A percentile compares a stretch with the other conserved stretches of the same genome.
Conservation (phyloP, 2,329 filamentous ascomycete genomes). For the Corynespora cassiicola region DNA sequence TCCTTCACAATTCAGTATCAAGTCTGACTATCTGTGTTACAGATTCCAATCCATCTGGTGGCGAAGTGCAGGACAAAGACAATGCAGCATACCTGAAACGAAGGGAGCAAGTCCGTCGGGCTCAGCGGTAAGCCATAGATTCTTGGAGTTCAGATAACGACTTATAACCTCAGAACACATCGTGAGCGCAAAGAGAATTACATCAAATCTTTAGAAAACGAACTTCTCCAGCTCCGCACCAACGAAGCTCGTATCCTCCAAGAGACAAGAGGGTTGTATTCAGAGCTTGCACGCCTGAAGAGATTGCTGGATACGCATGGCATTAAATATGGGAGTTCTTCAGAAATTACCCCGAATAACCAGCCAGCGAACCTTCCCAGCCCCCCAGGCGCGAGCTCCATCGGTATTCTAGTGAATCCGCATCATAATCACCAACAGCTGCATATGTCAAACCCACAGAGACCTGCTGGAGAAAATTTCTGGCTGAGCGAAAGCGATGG, state of each 20-base stretch:
- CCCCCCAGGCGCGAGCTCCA: neutral
- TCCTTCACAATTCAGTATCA: too few relatives aligned
- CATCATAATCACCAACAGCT: conserved; percentile 8
- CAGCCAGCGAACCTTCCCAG: conserved; percentile 5
- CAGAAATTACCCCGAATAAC: neutral
- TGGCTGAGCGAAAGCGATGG: too few relatives aligned
- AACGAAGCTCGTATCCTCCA: conserved; percentile 36
- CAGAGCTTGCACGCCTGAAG: conserved; percentile 29
- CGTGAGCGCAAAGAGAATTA: conserved; percentile 44
- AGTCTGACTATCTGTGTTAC: neutral
- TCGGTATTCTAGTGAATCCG: conserved; percentile 3
- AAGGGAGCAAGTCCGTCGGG: conserved; percentile 45
- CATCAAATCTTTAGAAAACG: conserved; percentile 32
- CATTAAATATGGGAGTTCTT: conserved; percentile 21
- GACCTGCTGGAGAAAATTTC: too few relatives aligned
- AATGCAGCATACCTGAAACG: conserved; percentile 28
- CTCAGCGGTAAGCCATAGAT: conserved; percentile 40
- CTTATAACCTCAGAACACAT: conserved; percentile 25
- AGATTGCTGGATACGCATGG: conserved; percentile 21
- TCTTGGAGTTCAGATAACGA: neutral
- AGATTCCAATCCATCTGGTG: conserved; percentile 8
- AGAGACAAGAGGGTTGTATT: conserved; percentile 28
- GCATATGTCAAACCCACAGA: too few relatives aligned
- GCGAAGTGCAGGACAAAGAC: conserved; percentile 12
- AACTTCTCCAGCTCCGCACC: conserved; percentile 35